A percentile compares a stretch with the other conserved stretches of the same genome.
Conservation (phyloP, 2,329 filamentous ascomycete species). For the Colletotrichum sp. region DNA sequence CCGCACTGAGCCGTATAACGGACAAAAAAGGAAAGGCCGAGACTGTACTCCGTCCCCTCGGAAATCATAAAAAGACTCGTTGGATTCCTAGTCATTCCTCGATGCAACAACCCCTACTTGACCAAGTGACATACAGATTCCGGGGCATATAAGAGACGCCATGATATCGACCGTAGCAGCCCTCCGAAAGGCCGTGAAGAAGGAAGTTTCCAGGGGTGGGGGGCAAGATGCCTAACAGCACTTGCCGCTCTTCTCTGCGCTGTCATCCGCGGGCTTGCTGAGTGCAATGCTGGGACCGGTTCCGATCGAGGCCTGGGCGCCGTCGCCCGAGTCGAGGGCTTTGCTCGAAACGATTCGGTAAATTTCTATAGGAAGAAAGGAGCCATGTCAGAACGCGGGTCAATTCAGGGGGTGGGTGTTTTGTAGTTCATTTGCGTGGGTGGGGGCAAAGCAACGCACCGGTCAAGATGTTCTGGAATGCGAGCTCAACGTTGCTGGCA, state of each 20-base stretch:
- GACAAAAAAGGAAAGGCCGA: conserved; percentile 26
- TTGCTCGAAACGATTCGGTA: conserved; percentile 99
- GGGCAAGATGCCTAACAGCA: conserved; percentile 68
- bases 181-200: conserved; percentile 19
- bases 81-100: conserved; percentile 25
- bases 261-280: conserved; percentile 81
- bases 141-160: conserved; percentile 34
- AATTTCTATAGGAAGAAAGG: conserved; percentile 71
- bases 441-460: conserved; percentile 61
- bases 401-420: not conserved
- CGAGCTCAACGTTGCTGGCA: conserved; percentile 98
- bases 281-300: conserved; percentile 85
- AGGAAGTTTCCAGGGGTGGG: not conserved
- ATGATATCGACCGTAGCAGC: conserved; percentile 28
- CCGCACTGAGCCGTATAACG: conserved; percentile 17
- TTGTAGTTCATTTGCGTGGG: not conserved
- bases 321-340: conserved; percentile 89
- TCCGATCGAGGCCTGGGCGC: conserved; percentile 78
- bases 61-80: conserved; percentile 27
- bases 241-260: conserved; percentile 77
- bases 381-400: not conserved
- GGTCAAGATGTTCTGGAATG: conserved; percentile 99
- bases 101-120: conserved; percentile 20
- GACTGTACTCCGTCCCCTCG: conserved; percentile 27
- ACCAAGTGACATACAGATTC: conserved; percentile 27